Conservation (phyloP, 2,329 filamentous ascomycete genomes). For the Boeremia lycopersici region DNA sequence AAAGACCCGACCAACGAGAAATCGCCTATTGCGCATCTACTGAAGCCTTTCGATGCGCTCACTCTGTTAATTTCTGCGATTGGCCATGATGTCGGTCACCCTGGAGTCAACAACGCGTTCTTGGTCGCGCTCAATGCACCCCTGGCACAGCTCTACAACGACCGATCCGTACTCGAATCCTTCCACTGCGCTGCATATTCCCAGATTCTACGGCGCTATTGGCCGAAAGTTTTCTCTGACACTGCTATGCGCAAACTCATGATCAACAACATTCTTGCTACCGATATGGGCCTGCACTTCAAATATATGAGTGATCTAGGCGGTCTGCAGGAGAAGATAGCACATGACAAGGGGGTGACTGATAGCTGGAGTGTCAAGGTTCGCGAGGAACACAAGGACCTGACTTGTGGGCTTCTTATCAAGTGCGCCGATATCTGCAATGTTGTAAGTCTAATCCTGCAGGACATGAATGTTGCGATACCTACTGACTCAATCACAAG, state of each 20-base stretch:
- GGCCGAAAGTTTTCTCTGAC: slow-evolving; percentile 82
- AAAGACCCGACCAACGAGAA: slow-evolving; percentile 46
- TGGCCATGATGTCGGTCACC: slow-evolving; percentile 95
- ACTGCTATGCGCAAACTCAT: slow-evolving; percentile 83
- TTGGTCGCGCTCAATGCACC: slow-evolving; percentile 90
- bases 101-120: slow-evolving; percentile 97
- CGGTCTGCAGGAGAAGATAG: slow-evolving; percentile 79
- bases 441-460: slow-evolving; percentile 59
- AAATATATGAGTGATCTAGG: slow-evolving; percentile 92
- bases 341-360: slow-evolving; percentile 65
- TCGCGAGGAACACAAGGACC: slow-evolving; percentile 74
- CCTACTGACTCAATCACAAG: background rate
- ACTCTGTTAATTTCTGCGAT: slow-evolving; percentile 94
- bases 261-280: slow-evolving; percentile 97
- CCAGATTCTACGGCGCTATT: slow-evolving; percentile 90
- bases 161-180: slow-evolving; percentile 93
- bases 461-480: background rate
- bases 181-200: slow-evolving; percentile 98
- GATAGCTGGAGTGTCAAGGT: slow-evolving; percentile 80
- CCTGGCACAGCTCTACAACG: slow-evolving; percentile 93
- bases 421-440: slow-evolving; percentile 99
- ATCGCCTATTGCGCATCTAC: slow-evolving; percentile 72
- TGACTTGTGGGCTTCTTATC: slow-evolving; percentile 90
- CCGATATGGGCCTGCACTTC: slow-evolving; percentile 96
- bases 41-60: slow-evolving; percentile 87